These are phyloP conservation scores for Trichopus zeylanicus DNA, from an alignment of 116 monocot genomes.

Conservation along the genomic window DNA sequence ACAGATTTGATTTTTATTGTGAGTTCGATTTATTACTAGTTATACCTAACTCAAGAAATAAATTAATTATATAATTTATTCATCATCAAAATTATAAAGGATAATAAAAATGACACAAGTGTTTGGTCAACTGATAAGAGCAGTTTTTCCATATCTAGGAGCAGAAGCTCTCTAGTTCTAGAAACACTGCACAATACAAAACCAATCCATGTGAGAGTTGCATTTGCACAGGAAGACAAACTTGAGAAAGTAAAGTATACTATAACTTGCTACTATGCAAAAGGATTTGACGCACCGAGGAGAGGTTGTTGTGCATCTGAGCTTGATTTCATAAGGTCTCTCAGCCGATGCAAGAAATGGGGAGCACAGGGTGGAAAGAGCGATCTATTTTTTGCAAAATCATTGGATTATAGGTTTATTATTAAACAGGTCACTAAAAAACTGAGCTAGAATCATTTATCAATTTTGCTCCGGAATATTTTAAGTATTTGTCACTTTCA, in stretches of 20 bases:
- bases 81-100: too few species aligned
- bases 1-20: too few species aligned
- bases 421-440: slow-evolving; percentile 78
- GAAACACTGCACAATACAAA: slow-evolving; percentile 43
- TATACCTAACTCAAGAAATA: too few species aligned
- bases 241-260: slow-evolving; percentile 49
- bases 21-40: too few species aligned
- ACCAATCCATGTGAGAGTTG: slow-evolving; percentile 53
- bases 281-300: slow-evolving; percentile 51
- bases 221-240: slow-evolving; percentile 52
- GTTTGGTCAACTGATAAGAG: slow-evolving; percentile 36
- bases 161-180: slow-evolving; percentile 21
- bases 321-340: slow-evolving; percentile 64
- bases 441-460: slow-evolving; percentile 85
- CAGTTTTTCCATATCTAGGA: slow-evolving; percentile 27
- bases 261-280: slow-evolving; percentile 84
- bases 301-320: slow-evolving; percentile 68
- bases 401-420: slow-evolving; percentile 78
- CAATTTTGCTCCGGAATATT: slow-evolving; percentile 65
- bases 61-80: too few species aligned
- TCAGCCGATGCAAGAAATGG: slow-evolving; percentile 85
- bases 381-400: slow-evolving; percentile 81
- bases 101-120: slow-evolving; percentile 36
- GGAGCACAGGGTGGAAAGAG: slow-evolving; percentile 87
- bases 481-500: slow-evolving; percentile 58